These are phyloP conservation scores for Coniochaeta sp. DNA, from an alignment of 2,329 filamentous ascomycete species.

Conservation along the genomic window DNA sequence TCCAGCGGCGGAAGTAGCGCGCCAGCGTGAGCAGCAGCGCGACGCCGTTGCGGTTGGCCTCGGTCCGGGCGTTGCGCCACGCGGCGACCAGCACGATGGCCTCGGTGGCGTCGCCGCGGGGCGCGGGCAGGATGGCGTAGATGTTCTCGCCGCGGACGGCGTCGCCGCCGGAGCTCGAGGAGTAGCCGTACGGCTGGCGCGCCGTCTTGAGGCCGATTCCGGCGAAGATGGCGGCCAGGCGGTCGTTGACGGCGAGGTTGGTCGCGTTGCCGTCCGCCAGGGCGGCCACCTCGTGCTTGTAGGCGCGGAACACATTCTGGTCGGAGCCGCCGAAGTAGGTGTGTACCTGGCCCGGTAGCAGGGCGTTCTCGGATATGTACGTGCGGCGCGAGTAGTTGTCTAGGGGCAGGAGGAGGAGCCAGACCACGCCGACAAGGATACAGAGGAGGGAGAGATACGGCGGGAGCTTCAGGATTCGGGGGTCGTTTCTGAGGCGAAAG, in stretches of 20 bases:
- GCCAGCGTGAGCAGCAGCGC: slow-evolving; percentile 79
- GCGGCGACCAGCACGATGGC: slow-evolving; percentile 88
- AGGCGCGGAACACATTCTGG: slow-evolving; percentile 88
- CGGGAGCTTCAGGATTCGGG: slow-evolving; percentile 73
- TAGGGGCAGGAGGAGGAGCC: slow-evolving; percentile 84
- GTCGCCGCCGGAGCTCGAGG: slow-evolving; percentile 65
- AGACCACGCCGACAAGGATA: slow-evolving; percentile 76
- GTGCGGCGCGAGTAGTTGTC: slow-evolving; percentile 86
- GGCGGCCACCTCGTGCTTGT: slow-evolving; percentile 71
- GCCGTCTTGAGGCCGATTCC: slow-evolving; percentile 81
- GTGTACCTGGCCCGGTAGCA: slow-evolving; percentile 92
- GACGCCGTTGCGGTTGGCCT: slow-evolving; percentile 80
- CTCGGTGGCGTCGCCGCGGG: slow-evolving; percentile 91
- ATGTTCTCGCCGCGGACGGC: slow-evolving; percentile 77
- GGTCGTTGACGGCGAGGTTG: slow-evolving; percentile 46
- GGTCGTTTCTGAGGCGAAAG: slow-evolving; percentile 69
- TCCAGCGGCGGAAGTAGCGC: slow-evolving; percentile 96
- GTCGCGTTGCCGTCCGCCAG: slow-evolving; percentile 44
- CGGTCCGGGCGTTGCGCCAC: slow-evolving; percentile 74
- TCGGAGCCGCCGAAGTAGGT: slow-evolving; percentile 97
- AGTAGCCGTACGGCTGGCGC: slow-evolving; percentile 81
- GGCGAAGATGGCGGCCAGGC: slow-evolving; percentile 67
- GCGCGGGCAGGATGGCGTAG: slow-evolving; percentile 89
- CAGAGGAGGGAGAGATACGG: slow-evolving; percentile 83
- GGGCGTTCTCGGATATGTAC: slow-evolving; percentile 95